A percentile compares a stretch with the other conserved stretches of the same genome.
Evolutionary conservation across 177 flowering plant species (phyloP).

Genomic region (Vitis hybrid): DNA sequence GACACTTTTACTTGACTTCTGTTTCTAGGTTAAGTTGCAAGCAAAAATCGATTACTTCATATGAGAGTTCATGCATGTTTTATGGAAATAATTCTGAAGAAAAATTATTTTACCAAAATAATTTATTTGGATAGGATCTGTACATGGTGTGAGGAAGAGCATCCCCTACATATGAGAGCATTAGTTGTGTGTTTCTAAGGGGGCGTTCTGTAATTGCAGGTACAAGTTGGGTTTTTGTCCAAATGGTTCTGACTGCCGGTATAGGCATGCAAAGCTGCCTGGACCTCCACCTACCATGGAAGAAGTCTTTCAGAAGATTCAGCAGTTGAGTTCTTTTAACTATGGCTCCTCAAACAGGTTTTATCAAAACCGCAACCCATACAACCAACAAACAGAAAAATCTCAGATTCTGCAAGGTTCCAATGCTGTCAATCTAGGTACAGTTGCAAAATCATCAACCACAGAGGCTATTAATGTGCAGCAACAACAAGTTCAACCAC

Average conservation of each 20-base stretch:
- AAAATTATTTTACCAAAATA: too few relatives aligned
- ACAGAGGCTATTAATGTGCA: constrained; percentile 52
- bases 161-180: too few relatives aligned
- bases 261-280: constrained; percentile 93
- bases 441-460: constrained; percentile 43
- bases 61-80: too few relatives aligned
- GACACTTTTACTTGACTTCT: too few relatives aligned
- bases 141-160: too few relatives aligned
- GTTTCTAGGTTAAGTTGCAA: too few relatives aligned
- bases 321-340: constrained; percentile 67
- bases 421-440: constrained; percentile 45
- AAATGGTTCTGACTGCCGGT: constrained; percentile 98
- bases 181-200: constrained; percentile 17
- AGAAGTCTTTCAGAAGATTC: constrained; percentile 97
- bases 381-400: constrained; percentile 66
- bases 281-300: constrained; percentile 98
- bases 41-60: too few relatives aligned
- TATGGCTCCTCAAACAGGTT: constrained; percentile 67
- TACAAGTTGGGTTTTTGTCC: constrained; percentile 99
- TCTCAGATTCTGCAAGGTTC: constrained; percentile 56
- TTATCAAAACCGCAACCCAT: constrained; percentile 59
- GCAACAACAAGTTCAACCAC: constrained; percentile 55
- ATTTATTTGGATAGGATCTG: too few relatives aligned
- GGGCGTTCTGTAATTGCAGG: constrained; percentile 47
- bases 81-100: too few relatives aligned